Conservation (phyloP, 1,284 basidiomycete species). For the Naganishia albida region DNA sequence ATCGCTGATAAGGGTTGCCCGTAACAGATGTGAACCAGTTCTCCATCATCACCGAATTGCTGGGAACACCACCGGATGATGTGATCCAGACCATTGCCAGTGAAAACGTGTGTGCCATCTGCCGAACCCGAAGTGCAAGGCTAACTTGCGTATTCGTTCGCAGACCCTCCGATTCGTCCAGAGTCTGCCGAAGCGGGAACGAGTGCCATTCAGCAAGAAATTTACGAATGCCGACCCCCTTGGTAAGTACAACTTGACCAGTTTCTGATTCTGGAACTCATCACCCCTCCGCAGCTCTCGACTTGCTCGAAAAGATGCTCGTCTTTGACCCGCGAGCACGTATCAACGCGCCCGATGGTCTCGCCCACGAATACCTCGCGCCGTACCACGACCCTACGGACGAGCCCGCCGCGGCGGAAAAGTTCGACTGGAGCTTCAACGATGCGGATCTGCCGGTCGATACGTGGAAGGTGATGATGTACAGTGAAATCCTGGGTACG, state of each 20-base stretch:
- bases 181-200: constrained; percentile 92
- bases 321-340: constrained; percentile 97
- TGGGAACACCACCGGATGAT: constrained; percentile 98
- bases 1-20: background rate
- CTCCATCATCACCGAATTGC: constrained; percentile 97
- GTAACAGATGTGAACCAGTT: constrained; percentile 94
- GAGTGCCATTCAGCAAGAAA: constrained; percentile 92
- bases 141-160: background rate
- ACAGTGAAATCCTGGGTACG: constrained; percentile 88
- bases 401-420: constrained; percentile 89
- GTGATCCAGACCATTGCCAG: constrained; percentile 98
- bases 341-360: constrained; percentile 89
- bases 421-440: constrained; percentile 99
- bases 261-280: background rate
- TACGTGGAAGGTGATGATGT: constrained; percentile 99
- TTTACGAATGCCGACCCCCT: constrained; percentile 85
- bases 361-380: constrained; percentile 90
- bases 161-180: constrained; percentile 99
- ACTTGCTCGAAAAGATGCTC: constrained; percentile 97
- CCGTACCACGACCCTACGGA: constrained; percentile 99
- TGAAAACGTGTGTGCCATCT: constrained; percentile 73
- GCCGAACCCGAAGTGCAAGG: background rate
- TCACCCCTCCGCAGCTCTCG: constrained; percentile 76
- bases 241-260: constrained; percentile 61
- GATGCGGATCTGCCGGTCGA: constrained; percentile 99